These are phyloP conservation scores for Mimosa pudica DNA, from an alignment of 306 rosid species.

Conservation along the genomic window DNA sequence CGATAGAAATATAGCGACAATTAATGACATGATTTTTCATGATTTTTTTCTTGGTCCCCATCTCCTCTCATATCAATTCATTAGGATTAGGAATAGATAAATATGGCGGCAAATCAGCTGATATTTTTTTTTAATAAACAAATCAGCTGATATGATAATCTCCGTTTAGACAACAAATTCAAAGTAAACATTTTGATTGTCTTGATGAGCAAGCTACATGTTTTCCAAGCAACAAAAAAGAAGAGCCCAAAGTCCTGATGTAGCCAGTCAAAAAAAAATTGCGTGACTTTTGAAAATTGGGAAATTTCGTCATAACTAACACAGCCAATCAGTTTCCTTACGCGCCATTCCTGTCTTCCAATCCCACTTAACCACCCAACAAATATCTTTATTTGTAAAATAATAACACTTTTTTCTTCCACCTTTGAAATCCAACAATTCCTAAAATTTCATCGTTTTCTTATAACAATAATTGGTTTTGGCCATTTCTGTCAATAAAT, in stretches of 20 bases:
- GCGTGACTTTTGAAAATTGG: constrained; percentile 7
- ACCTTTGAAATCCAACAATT: background rate
- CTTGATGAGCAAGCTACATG: background rate
- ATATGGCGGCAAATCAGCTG: background rate
- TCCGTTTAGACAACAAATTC: background rate
- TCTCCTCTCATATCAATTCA: background rate
- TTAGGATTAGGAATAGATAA: background rate
- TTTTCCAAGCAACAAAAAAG: background rate
- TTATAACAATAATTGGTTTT: background rate
- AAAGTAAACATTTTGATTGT: constrained; percentile 24
- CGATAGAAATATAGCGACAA: too few species aligned
- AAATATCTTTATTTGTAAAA: background rate
- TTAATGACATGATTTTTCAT: background rate
- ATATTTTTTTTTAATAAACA: too few species aligned
- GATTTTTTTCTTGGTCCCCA: background rate
- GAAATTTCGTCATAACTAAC: background rate
- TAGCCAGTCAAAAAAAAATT: background rate
- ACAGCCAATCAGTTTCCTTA: background rate
- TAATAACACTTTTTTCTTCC: background rate
- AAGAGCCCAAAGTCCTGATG: background rate
- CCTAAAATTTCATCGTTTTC: background rate
- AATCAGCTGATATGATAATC: background rate
- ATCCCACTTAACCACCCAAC: background rate
- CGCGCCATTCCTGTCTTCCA: background rate
- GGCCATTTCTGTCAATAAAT: background rate